These are phyloP conservation scores for Candolleomyces efflorescens DNA, from an alignment of 768 basidiomycete genomes.

Conservation along the genomic window DNA sequence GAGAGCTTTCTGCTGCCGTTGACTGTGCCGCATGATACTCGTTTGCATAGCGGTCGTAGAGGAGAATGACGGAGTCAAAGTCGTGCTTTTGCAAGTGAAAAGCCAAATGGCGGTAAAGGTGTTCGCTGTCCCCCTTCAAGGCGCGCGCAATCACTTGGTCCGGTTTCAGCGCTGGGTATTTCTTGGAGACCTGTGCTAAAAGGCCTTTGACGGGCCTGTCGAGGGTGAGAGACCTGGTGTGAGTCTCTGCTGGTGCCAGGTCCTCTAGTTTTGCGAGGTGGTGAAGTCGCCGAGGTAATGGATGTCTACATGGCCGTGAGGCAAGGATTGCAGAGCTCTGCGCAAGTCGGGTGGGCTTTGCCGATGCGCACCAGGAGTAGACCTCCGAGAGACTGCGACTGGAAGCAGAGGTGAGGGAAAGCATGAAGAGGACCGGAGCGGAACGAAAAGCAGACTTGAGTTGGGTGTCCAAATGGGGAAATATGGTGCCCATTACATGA, in stretches of 20 bases:
- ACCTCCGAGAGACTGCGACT: not conserved
- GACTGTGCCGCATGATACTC: not conserved
- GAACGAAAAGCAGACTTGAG: not conserved
- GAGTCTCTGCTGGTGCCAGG: not conserved
- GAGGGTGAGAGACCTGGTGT: not conserved
- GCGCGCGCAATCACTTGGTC: not conserved
- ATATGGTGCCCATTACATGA: conserved; percentile 8
- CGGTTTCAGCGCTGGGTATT: too few relatives aligned
- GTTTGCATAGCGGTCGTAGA: conserved; percentile 30
- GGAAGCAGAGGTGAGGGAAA: not conserved
- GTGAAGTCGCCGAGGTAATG: not conserved
- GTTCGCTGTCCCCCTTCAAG: not conserved
- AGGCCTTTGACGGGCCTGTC: too few relatives aligned
- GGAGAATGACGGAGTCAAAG: conserved; percentile 34
- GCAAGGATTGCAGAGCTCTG: too few relatives aligned
- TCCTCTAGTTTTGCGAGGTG: not conserved
- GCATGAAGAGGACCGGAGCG: not conserved
- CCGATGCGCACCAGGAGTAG: not conserved
- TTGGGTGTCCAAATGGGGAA: not conserved
- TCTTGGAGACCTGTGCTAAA: too few relatives aligned
- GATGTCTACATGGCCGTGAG: not conserved
- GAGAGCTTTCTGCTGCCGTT: not conserved
- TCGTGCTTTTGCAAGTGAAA: conserved; percentile 24
- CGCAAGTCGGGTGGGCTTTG: not conserved
- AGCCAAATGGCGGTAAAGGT: not conserved